phyloP scores from a whole-genome alignment of 176 grass and related monocot genomes.

The Oropetium thomaeum region DNA sequence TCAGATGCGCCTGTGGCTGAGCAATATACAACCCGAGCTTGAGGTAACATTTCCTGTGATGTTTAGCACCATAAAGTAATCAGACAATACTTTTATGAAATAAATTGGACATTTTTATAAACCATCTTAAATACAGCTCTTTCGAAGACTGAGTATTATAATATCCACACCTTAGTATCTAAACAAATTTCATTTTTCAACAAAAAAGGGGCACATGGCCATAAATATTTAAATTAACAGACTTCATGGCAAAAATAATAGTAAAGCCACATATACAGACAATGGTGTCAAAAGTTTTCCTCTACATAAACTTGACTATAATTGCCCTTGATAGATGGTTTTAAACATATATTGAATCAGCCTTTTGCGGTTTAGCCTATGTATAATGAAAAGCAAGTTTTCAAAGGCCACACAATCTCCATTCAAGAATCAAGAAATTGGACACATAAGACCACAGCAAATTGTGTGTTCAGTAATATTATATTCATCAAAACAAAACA shows the following conservation, averaged over 20 bases:
- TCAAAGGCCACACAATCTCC: neutral
- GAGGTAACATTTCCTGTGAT: constrained; percentile 71
- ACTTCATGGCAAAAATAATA: neutral
- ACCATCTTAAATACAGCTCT: too few species aligned
- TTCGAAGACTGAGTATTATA: neutral
- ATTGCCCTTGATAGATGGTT: too few species aligned
- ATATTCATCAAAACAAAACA: constrained; percentile 2
- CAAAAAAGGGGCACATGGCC: neutral
- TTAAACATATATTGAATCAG: constrained; percentile 12
- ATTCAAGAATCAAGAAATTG: constrained; percentile 8
- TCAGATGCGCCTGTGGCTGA: constrained; percentile 99
- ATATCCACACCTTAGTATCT: neutral
- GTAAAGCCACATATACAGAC: neutral
- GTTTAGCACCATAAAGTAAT: constrained; percentile 36
- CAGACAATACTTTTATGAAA: too few species aligned
- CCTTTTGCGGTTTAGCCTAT: neutral
- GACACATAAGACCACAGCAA: neutral
- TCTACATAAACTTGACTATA: neutral
- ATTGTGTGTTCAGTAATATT: neutral
- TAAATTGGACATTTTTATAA: too few species aligned
- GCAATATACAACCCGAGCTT: constrained; percentile 93
- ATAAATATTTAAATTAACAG: constrained; percentile 1
- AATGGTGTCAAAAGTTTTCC: constrained; percentile 12
- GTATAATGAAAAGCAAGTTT: neutral
- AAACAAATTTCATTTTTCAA: constrained; percentile 1